These are phyloP conservation scores for Rhizopus stolonifer DNA, from an alignment of 371 early-diverging fungal genomes.

Conservation along the genomic window DNA sequence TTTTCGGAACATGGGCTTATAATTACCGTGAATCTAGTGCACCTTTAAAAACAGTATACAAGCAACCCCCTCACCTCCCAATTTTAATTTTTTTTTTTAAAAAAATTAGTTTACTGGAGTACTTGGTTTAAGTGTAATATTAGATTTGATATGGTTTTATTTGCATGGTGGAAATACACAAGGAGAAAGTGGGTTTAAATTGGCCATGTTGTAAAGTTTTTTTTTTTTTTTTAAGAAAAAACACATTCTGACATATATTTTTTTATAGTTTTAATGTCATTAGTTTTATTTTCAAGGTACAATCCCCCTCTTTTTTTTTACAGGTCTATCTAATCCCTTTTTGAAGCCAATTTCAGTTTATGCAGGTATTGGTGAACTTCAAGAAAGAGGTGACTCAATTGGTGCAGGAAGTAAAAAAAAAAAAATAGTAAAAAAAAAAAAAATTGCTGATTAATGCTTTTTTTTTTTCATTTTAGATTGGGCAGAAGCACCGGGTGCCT, in stretches of 20 bases:
- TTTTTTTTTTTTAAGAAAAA: background rate
- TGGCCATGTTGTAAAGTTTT: constrained; percentile 41
- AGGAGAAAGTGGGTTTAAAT: constrained; percentile 41
- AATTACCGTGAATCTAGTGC: constrained; percentile 48
- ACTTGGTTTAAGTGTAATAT: constrained; percentile 40
- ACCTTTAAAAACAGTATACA: constrained; percentile 46
- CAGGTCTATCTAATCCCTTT: background rate
- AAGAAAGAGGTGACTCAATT: constrained; percentile 46
- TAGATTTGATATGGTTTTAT: constrained; percentile 50
- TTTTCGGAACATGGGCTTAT: constrained; percentile 54
- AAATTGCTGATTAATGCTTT: too few species aligned
- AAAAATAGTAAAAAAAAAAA: background rate
- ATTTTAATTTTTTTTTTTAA: too few species aligned
- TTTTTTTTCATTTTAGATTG: constrained; percentile 29
- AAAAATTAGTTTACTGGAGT: constrained; percentile 39
- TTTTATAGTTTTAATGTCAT: constrained; percentile 42
- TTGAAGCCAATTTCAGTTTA: constrained; percentile 46
- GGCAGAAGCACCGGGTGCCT: constrained; percentile 50
- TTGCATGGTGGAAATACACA: constrained; percentile 36
- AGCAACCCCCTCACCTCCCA: background rate
- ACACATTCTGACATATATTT: too few species aligned
- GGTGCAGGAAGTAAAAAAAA: constrained; percentile 29
- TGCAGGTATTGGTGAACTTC: constrained; percentile 39
- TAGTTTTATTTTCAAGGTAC: constrained; percentile 48
- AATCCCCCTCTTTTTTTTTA: background rate